Percentiles rank a stretch among this genome's conserved stretches.
These are phyloP conservation scores for Mortierella alpina DNA, from an alignment of 192 early-diverging fungal genomes.

Conservation along the genomic window DNA sequence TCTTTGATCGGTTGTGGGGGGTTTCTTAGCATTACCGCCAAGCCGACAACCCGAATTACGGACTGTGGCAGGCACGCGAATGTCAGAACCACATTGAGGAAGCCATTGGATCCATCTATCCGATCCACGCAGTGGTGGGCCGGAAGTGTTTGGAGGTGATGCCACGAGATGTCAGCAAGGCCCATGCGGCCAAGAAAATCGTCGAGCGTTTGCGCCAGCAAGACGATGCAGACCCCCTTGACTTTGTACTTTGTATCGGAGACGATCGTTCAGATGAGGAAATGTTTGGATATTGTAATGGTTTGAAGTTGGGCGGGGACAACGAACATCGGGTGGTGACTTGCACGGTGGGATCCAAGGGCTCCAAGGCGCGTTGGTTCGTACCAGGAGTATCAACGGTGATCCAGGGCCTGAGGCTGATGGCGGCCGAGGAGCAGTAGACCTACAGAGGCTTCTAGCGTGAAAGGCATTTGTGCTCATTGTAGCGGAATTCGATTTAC, in stretches of 20 bases:
- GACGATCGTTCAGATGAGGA: conserved; percentile 85
- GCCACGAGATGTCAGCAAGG: conserved; percentile 79
- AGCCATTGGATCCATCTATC: conserved; percentile 70
- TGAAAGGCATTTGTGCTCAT: no score
- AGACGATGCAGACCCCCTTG: conserved; percentile 23
- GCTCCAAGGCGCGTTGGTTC: conserved; percentile 66
- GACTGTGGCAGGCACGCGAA: conserved; percentile 83
- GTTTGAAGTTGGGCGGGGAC: conserved; percentile 33
- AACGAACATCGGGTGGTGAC: conserved; percentile 52
- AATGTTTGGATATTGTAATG: conserved; percentile 80
- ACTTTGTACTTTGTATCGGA: conserved; percentile 79
- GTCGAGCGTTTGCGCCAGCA: conserved; percentile 66
- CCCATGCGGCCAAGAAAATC: conserved; percentile 65
- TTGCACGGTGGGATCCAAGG: conserved; percentile 66
- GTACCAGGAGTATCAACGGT: conserved; percentile 57
- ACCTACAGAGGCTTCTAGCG: no score
- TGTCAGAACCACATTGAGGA: conserved; percentile 88
- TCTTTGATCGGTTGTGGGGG: neutral
- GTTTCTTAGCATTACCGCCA: conserved; percentile 66
- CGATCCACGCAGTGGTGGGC: conserved; percentile 76
- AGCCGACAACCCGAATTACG: conserved; percentile 70
- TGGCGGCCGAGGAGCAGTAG: conserved; percentile 11
- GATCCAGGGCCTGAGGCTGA: conserved; percentile 23
- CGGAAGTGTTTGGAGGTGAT: conserved; percentile 77
- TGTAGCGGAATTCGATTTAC: no score